phyloP scores from a whole-genome alignment of 768 basidiomycete species.

The Rhizopogon rudus region DNA sequence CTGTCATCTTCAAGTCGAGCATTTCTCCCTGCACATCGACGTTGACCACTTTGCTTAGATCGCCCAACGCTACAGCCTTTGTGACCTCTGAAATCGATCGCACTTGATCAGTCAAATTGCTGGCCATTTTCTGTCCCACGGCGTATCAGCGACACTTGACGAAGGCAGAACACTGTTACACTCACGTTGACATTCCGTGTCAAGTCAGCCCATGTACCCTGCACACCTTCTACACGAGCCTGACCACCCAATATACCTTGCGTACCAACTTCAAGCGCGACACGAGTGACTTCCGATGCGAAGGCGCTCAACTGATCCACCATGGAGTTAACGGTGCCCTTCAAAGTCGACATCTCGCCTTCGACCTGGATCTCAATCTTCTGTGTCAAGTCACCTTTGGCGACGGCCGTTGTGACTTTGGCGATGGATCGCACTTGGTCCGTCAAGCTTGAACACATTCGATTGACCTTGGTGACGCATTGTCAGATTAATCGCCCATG shows the following conservation, averaged over 20 bases:
- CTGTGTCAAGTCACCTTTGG: constrained; percentile 85
- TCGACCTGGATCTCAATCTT: constrained; percentile 91
- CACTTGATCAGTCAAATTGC: constrained; percentile 80
- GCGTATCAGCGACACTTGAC: neutral
- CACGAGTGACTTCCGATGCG: constrained; percentile 76
- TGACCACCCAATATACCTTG: constrained; percentile 90
- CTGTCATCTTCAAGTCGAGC: constrained; percentile 76
- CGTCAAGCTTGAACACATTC: constrained; percentile 78
- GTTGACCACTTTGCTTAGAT: constrained; percentile 78
- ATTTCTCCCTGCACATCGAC: constrained; percentile 96
- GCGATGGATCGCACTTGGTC: constrained; percentile 83
- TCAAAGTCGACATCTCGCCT: constrained; percentile 82
- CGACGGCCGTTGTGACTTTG: constrained; percentile 84
- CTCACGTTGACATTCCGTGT: constrained; percentile 84
- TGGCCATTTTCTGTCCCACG: constrained; percentile 73
- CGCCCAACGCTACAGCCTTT: constrained; percentile 75
- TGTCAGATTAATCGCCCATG: constrained; percentile 5
- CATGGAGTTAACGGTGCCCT: constrained; percentile 90
- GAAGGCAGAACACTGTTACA: neutral
- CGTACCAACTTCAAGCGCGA: constrained; percentile 87
- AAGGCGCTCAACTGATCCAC: constrained; percentile 87
- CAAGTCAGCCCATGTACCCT: constrained; percentile 91
- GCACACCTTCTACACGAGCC: constrained; percentile 84
- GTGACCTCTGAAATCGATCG: constrained; percentile 88
- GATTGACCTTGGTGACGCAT: constrained; percentile 49